Base-by-base conservation (phyloP, 208 protist genomes). In the Cochliopodium minus region DNA sequence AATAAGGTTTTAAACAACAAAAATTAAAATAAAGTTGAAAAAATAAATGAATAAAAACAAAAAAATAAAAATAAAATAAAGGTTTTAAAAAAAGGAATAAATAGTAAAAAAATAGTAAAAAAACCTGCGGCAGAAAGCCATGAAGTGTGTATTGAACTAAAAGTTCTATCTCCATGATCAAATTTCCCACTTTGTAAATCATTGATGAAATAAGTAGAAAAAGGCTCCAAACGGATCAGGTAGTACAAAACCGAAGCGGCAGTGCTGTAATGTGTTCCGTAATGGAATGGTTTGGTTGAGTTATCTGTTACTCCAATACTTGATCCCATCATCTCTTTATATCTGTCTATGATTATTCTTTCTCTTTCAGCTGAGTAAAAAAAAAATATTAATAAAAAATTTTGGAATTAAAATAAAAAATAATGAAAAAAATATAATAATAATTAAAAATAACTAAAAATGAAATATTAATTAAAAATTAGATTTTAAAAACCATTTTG, bases 181-280 rank as follows among this genome's bases (percentile, higher is more conserved):
- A 88, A 67, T 38, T 61, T 57, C 5, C 87, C 88, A 32, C 86
- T 81, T 53, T 88, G 82, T 53, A 77, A 86, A 32, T 71, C 57
- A 34, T 94, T 67, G 1, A 78, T 65, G 22, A 79, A 73, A 23
- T 82, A 66, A 11, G 68, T 71, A 0, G 88, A 90, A 70, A 94
- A 97, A 15, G 94, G 94, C 69, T 96, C 79, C 23, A 96, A 54
- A 33, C 93, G 82, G 5, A 96, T 66, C 11, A 97, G 70, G 59
- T 87, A 98, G 62, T 89, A 86, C 29, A 96, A 62, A 23, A 96
- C 90, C 28, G 90, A 75, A 6, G 74, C 86, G 7, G 85, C 73
- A 10, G 71, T 92, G 43, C 79, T 90, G 67, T 97, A 96, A 71
- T 96, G 92, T 17, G 91, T 91, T 39, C 92, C 91, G 67, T 97